Evolutionary conservation across 352 stramenopile species (phyloP), one percentile per base, ranked within the genome.

Genomic region (Pythium utonaiense): DNA sequence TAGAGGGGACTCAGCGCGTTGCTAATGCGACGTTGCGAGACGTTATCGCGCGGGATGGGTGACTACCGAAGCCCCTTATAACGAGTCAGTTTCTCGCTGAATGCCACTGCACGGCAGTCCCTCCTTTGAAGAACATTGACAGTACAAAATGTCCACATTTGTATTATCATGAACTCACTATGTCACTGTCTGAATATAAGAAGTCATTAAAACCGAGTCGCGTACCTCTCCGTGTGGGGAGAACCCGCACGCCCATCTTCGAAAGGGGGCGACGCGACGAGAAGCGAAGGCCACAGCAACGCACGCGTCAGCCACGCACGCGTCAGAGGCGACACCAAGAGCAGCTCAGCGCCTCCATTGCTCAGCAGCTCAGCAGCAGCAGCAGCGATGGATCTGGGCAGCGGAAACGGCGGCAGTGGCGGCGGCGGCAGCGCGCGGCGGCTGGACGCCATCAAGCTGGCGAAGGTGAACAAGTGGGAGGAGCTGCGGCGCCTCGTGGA

Each of bases 401-500:
- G 16, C 12, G 49, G 49, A 9, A 42, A 13, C 19, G 24, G 13
- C 3, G n/a, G n/a, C 24, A n/a, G 25, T 16, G n/a, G 17, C 48
- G 24, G 22, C 14, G 22, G 60, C 34, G 34, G 12, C 62, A 74
- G 72, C 66, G 68, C 71, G 34, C 83, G 86, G 69, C 80, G 82
- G 54, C 73, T 88, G 65, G 83, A 95, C 70, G 86, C 83, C 57
- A 89, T 93, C 57, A 91, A 91, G 59, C 70, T 95, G 55, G 86
- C 86, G 58, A 91, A 92, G 65, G 75, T 73, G 56, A 93, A 83
- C 34, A 78, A 75, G 50, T 95, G 86, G 86, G 80, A 87, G 14
- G 83, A 92, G 61, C 76, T 95, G 47, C 73, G 77, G 38, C 69
- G 69, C 16, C 74, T 95, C 42, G 77, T 95, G 52, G 83, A 93